A percentile compares a stretch with the other conserved stretches of the same genome.
Conservation (phyloP, 179 eudicot genomes). For the Nepenthes alata region DNA sequence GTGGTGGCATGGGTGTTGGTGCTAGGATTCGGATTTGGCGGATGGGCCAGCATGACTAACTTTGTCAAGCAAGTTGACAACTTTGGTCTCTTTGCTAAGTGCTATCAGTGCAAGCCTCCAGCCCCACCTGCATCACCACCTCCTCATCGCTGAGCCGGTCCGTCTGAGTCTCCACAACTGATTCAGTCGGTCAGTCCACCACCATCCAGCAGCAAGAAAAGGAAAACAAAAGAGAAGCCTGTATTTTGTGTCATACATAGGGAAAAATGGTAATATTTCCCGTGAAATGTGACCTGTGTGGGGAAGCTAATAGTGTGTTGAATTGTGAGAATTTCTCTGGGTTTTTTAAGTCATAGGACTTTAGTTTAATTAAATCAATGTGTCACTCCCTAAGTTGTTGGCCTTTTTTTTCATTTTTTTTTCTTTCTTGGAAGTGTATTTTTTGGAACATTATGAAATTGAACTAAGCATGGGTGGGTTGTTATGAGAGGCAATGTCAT, state of each 20-base stretch:
- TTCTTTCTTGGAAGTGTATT: background rate
- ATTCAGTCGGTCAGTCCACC: background rate
- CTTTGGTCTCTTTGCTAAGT: slow-evolving; percentile 55
- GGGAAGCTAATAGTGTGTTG: too few species aligned
- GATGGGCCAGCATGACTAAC: slow-evolving; percentile 60
- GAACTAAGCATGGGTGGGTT: background rate
- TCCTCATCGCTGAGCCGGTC: slow-evolving; percentile 12
- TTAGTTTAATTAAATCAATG: too few species aligned
- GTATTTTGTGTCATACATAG: background rate
- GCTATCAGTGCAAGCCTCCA: slow-evolving; percentile 55
- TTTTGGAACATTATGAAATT: background rate
- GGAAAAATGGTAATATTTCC: too few species aligned
- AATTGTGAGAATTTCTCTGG: too few species aligned
- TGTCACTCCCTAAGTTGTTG: background rate
- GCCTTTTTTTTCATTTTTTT: background rate
- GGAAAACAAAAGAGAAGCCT: background rate
- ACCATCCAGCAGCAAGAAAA: background rate
- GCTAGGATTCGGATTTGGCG: slow-evolving; percentile 56
- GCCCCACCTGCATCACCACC: slow-evolving; percentile 5
- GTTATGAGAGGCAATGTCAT: background rate
- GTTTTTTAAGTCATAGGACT: too few species aligned
- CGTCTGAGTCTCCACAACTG: background rate
- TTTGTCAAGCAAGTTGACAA: slow-evolving; percentile 52
- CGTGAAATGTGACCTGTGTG: too few species aligned
- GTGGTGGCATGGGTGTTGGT: slow-evolving; percentile 49